Evolutionary conservation across 345 rosid genomes (phyloP).

Genomic region (Populus ilicifolia): DNA sequence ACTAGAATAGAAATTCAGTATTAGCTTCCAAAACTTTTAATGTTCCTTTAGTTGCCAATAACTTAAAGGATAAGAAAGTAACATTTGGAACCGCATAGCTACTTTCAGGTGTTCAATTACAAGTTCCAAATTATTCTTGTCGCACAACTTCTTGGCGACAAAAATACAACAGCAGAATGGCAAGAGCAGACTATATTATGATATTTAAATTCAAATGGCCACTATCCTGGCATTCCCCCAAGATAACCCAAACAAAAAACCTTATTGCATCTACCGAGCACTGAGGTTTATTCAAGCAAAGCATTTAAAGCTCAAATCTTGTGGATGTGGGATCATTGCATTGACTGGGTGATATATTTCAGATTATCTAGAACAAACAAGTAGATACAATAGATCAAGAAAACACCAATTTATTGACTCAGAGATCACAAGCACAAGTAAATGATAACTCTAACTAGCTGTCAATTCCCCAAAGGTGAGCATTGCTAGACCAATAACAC

Average conservation of each 20-base stretch:
- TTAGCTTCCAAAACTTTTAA: neutral
- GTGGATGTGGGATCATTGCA: neutral
- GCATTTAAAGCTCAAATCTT: neutral
- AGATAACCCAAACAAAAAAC: neutral
- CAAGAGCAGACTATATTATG: neutral
- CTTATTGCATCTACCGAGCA: neutral
- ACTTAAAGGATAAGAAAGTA: neutral
- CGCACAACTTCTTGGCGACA: neutral
- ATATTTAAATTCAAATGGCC: neutral
- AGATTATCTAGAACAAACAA: no score
- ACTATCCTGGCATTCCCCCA: neutral
- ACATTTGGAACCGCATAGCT: neutral
- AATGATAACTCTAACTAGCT: neutral
- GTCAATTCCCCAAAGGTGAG: neutral
- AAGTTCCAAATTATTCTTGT: neutral
- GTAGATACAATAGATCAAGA: no score
- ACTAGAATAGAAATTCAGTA: conserved; percentile 27
- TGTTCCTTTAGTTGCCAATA: neutral
- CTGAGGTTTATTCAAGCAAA: neutral
- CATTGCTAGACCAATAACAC: neutral
- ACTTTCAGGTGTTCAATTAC: neutral
- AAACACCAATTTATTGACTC: neutral
- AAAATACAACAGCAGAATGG: neutral
- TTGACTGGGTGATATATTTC: neutral
- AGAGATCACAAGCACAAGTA: neutral